Evolutionary conservation across 345 rosid genomes (phyloP).

Genomic region (Passiflora organensis): DNA sequence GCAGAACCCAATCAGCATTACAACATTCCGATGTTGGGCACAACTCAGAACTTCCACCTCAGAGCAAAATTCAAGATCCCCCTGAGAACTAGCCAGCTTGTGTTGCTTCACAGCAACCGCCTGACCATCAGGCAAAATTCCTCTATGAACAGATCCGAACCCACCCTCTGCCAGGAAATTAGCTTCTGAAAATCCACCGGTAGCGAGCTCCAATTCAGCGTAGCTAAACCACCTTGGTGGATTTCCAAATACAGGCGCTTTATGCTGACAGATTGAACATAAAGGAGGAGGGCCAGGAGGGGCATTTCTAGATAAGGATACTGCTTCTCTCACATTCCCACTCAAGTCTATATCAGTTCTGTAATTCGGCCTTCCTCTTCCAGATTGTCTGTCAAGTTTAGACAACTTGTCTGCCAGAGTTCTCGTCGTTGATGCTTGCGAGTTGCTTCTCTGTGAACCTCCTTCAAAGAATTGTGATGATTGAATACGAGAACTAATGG

Average conservation of each 20-base stretch:
- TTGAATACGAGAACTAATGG: conserved; percentile 43
- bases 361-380: conserved; percentile 42
- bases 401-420: conserved; percentile 47
- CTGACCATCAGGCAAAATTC: conserved; percentile 94
- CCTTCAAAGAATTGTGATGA: conserved; percentile 46
- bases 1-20: conserved; percentile 94
- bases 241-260: conserved; percentile 94
- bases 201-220: conserved; percentile 94
- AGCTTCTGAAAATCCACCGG: conserved; percentile 94
- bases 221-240: conserved; percentile 95
- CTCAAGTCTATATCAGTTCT: conserved; percentile 56
- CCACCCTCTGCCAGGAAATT: conserved; percentile 99
- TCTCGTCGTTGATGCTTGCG: conserved; percentile 37
- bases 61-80: conserved; percentile 96
- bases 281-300: conserved; percentile 95
- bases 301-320: conserved; percentile 71
- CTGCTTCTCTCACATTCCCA: conserved; percentile 79
- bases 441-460: conserved; percentile 35
- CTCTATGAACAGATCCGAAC: conserved; percentile 97
- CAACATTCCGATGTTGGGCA: conserved; percentile 98
- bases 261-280: conserved; percentile 96
- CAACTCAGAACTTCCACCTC: conserved; percentile 99
- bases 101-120: conserved; percentile 98
- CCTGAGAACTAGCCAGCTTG: conserved; percentile 96
- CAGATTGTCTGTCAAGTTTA: conserved; percentile 47